A percentile compares a stretch with the other conserved stretches of the same genome.
These are phyloP conservation scores for Stemphylium beticola DNA, from an alignment of 2,329 filamentous ascomycete species.

Conservation along the genomic window DNA sequence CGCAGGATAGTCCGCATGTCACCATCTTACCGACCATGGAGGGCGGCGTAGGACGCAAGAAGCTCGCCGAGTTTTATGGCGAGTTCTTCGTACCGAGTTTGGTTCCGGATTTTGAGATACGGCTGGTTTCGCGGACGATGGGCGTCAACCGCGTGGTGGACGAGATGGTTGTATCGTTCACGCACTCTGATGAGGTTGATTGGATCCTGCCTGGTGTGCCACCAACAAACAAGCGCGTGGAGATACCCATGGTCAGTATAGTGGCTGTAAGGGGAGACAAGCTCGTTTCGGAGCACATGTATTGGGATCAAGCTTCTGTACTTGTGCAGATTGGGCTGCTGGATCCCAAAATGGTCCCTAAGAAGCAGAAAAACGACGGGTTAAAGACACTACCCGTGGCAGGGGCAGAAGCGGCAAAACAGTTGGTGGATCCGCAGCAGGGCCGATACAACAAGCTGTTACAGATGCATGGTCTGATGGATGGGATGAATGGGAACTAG, in stretches of 20 bases:
- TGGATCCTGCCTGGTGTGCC: constrained; percentile 65
- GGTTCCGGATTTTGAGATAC: constrained; percentile 60
- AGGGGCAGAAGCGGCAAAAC: constrained; percentile 51
- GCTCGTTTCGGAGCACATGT: constrained; percentile 63
- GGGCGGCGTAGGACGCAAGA: constrained; percentile 52
- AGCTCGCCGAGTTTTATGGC: constrained; percentile 59
- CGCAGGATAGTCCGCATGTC: constrained; percentile 43
- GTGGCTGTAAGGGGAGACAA: constrained; percentile 61
- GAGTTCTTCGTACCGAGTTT: constrained; percentile 62
- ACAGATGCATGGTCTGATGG: constrained; percentile 43
- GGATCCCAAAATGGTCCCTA: constrained; percentile 60
- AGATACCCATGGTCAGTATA: constrained; percentile 63
- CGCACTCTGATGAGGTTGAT: constrained; percentile 62
- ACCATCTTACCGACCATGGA: constrained; percentile 52
- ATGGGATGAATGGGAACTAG: constrained; percentile 27
- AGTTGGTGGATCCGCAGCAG: constrained; percentile 50
- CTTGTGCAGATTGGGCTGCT: constrained; percentile 63
- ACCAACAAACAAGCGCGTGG: constrained; percentile 61
- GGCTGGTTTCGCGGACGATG: constrained; percentile 62
- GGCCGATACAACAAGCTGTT: constrained; percentile 52
- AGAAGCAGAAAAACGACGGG: constrained; percentile 47
- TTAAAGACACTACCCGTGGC: constrained; percentile 50
- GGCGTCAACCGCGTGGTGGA: constrained; percentile 65
- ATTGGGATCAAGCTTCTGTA: constrained; percentile 66
- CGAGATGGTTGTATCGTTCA: constrained; percentile 63